A percentile compares a stretch with the other conserved stretches of the same genome.
phyloP scores from a whole-genome alignment of 495 filamentous ascomycete species.

The Penicillium cataractarum region DNA sequence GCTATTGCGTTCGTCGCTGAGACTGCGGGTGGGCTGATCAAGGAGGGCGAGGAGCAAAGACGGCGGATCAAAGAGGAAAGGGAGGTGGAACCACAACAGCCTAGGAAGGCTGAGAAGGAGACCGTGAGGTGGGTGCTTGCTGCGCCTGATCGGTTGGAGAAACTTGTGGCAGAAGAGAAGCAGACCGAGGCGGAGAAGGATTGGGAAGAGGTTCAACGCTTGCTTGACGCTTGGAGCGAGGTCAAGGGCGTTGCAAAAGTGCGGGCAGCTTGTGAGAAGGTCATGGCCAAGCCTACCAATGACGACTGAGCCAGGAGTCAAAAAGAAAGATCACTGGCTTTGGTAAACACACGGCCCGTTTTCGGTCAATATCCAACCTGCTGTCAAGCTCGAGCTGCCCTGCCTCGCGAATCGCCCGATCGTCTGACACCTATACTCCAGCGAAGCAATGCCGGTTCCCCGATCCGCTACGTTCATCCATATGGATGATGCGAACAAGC shows the following conservation, averaged over 20 bases:
- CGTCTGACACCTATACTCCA: neutral
- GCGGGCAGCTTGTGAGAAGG: slow-evolving; percentile 59
- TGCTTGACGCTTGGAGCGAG: slow-evolving; percentile 57
- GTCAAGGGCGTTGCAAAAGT: slow-evolving; percentile 66
- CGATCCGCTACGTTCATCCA: neutral
- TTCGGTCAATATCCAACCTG: neutral
- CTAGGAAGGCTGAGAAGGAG: slow-evolving; percentile 59
- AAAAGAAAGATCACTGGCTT: neutral
- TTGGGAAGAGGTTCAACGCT: slow-evolving; percentile 53
- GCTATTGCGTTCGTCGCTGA: slow-evolving; percentile 82
- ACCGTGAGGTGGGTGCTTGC: slow-evolving; percentile 73
- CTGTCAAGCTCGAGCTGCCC: neutral
- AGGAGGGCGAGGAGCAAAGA: slow-evolving; percentile 48
- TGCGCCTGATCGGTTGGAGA: slow-evolving; percentile 55
- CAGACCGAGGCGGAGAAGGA: slow-evolving; percentile 59
- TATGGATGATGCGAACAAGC: neutral
- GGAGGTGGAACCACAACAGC: slow-evolving; percentile 34
- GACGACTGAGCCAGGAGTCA: slow-evolving; percentile 30
- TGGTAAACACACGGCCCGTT: neutral
- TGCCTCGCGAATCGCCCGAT: neutral
- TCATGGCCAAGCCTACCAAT: slow-evolving; percentile 43
- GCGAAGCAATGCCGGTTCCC: neutral
- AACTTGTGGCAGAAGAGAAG: slow-evolving; percentile 54
- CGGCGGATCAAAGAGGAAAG: slow-evolving; percentile 41
- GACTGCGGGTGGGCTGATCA: slow-evolving; percentile 69